Evolutionary conservation across 1,284 basidiomycete genomes (phyloP).

Genomic region (Schizopora paradoxa): DNA sequence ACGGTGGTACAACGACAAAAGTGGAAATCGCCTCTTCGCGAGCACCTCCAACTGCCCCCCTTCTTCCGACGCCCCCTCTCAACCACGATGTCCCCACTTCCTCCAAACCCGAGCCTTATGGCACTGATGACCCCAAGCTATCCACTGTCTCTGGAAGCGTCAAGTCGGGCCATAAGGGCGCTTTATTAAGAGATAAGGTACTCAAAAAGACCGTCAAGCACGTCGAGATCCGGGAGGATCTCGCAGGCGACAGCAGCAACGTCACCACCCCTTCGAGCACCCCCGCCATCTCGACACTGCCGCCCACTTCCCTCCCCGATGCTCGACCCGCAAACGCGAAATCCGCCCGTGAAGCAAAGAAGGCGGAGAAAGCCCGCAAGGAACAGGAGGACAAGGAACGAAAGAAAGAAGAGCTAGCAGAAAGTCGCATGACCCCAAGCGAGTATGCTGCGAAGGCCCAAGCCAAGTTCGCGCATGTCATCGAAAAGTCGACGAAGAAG

Average conservation of each 20-base stretch:
- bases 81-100: neutral
- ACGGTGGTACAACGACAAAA: no score
- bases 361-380: slow-evolving; percentile 9
- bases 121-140: no score
- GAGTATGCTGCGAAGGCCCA: slow-evolving; percentile 15
- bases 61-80: neutral
- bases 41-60: neutral
- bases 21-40: no score
- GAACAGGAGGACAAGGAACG: slow-evolving; percentile 1
- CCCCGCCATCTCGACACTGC: neutral
- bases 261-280: slow-evolving; percentile 15
- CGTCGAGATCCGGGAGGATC: neutral
- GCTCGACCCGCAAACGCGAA: neutral
- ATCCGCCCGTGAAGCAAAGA: slow-evolving; percentile 5
- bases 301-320: neutral
- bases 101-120: slow-evolving; percentile 2
- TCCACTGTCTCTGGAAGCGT: no score
- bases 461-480: slow-evolving; percentile 9
- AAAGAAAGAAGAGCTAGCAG: slow-evolving; percentile 11
- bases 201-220: slow-evolving; percentile 1
- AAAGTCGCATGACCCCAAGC: slow-evolving; percentile 16
- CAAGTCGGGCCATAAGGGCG: no score
- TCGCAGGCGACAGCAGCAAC: neutral
- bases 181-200: neutral
- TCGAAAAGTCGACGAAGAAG: slow-evolving; percentile 16